Conservation (phyloP, 2,329 filamentous ascomycete genomes). For the Paradendryphiella salina region DNA sequence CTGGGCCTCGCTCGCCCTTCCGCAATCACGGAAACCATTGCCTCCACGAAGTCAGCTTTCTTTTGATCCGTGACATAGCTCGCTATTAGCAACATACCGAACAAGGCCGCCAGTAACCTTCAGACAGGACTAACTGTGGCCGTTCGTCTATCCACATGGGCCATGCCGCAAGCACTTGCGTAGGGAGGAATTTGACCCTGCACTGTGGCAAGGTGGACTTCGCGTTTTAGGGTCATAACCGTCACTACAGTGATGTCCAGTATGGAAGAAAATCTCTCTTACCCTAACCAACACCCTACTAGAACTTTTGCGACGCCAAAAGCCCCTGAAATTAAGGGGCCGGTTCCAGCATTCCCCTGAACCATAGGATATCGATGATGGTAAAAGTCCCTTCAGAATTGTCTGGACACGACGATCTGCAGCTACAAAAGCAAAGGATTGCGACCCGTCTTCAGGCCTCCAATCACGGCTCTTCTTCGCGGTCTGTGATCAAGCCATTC, state of each 20-base stretch:
- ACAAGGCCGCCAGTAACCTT: no score
- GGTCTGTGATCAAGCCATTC: background rate
- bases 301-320: background rate
- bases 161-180: background rate
- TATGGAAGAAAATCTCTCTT: background rate
- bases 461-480: background rate
- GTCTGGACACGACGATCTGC: background rate
- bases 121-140: background rate
- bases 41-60: background rate
- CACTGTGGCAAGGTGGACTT: conserved; percentile 8
- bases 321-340: background rate
- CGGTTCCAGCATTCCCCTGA: background rate
- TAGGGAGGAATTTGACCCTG: background rate
- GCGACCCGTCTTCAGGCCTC: conserved; percentile 1
- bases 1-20: background rate
- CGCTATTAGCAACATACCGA: no score
- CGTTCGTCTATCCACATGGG: background rate
- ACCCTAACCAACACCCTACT: background rate
- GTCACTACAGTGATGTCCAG: background rate
- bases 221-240: background rate
- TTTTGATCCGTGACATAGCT: no score
- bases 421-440: background rate
- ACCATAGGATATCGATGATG: background rate
- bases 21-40: background rate
- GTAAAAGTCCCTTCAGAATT: background rate